Conservation (phyloP, 176 grass and related monocot genomes). For the Paspalum notatum region DNA sequence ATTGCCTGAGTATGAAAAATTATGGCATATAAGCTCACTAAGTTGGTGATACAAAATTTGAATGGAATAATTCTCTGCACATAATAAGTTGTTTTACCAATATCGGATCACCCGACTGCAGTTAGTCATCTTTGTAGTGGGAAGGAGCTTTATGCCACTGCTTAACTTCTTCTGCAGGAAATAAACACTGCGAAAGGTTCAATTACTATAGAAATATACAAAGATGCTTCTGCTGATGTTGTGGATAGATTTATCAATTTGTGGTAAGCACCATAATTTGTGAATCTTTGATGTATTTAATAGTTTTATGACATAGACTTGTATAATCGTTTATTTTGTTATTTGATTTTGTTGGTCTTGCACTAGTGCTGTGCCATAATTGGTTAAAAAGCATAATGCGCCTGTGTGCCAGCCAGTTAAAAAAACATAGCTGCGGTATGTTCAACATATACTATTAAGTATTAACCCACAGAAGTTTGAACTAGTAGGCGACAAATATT, state of each 20-base stretch:
- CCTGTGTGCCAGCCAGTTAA: not conserved
- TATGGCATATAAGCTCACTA: not conserved
- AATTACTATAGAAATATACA: constrained; percentile 85
- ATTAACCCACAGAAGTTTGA: not conserved
- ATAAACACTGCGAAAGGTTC: constrained; percentile 79
- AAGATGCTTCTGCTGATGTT: constrained; percentile 75
- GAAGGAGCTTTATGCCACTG: constrained; percentile 23
- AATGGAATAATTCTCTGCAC: constrained; percentile 10
- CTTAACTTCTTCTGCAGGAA: constrained; percentile 58
- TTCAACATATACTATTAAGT: constrained; percentile 1
- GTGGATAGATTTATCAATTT: constrained; percentile 83
- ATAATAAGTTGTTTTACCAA: constrained; percentile 12
- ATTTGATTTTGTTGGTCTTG: not conserved
- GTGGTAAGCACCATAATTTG: constrained; percentile 58
- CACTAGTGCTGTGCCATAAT: not conserved
- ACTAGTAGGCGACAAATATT: no score
- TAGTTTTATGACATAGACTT: constrained; percentile 2
- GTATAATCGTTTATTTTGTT: not conserved
- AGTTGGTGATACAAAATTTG: not conserved
- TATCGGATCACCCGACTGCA: not conserved
- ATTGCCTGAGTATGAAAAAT: not conserved
- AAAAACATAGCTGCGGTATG: not conserved
- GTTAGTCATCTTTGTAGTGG: not conserved
- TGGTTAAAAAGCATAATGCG: not conserved
- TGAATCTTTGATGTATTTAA: constrained; percentile 34